Evolutionary conservation across 2,329 filamentous ascomycete species (phyloP), one percentile per base, ranked within the genome.

Genomic region (Chaetomium sp.): DNA sequence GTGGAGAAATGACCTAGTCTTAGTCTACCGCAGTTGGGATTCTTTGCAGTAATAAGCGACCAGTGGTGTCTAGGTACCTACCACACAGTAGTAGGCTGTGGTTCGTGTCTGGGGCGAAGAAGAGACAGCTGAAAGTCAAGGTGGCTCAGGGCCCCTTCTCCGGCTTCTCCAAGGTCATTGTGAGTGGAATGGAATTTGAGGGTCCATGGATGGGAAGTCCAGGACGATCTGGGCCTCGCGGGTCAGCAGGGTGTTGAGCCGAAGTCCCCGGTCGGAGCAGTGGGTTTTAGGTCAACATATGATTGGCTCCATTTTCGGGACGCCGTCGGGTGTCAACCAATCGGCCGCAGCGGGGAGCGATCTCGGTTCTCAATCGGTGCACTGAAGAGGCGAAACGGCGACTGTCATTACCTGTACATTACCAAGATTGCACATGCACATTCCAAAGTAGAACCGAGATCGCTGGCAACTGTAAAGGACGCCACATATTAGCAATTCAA

Each of bases 201-300:
- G 53, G 31, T 33, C 16, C 33, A n/a, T 38, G 33, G 33, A 38
- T 38, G 23, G 31, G 23, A 21, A 56, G 27, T 56, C 53, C n/a
- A 38, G 16, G 21, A 19, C 53, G 53, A 38, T 56, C 53, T 56
- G 53, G 53, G 25, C 53, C 50, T 23, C 53, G 31, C n/a, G 31
- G 53, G 53, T 56, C 53, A 56, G 33, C 53, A 56, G 53, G 53
- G 53, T 38, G 53, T 56, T 56, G 16, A 38, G 10, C 31, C n/a
- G 31, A 38, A 56, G 53, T 8, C 51, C 51, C 27, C n/a, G 51
- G 51, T 33, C 29, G 16, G 27, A 31, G 51, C 23, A 38, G 9
- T 56, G 53, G n/a, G 31, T 56, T 56, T 19, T 23, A 4, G 13
- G 5, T 25, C 19, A 21, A 9, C 13, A 9, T 23, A 25, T 56